Conservation (phyloP, 192 early-diverging fungal genomes). For the Rhizophagus clarus region DNA sequence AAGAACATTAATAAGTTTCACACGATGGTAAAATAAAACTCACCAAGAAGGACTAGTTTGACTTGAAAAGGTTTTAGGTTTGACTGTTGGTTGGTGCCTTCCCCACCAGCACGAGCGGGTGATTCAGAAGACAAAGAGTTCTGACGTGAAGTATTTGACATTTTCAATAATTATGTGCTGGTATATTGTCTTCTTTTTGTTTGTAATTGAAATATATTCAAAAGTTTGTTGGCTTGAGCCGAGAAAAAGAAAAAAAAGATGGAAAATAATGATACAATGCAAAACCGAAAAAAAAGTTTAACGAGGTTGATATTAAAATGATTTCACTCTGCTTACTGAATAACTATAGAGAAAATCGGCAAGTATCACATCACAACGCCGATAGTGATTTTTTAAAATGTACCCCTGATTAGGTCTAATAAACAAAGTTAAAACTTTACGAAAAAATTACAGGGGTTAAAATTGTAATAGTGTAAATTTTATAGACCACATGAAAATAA, state of each 20-base stretch:
- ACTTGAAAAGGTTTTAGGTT: constrained; percentile 84
- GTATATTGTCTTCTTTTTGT: background rate
- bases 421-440: too few species aligned
- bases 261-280: background rate
- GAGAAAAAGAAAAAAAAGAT: background rate
- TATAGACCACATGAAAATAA: too few species aligned
- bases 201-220: background rate
- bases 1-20: background rate
- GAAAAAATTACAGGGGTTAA: too few species aligned
- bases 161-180: background rate
- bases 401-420: too few species aligned
- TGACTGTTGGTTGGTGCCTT: background rate
- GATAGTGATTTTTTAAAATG: too few species aligned
- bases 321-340: too few species aligned
- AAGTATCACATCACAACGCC: too few species aligned
- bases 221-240: background rate
- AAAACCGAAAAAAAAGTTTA: background rate
- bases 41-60: constrained; percentile 94
- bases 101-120: background rate
- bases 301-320: too few species aligned
- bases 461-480: too few species aligned
- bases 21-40: background rate
- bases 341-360: too few species aligned
- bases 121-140: background rate
- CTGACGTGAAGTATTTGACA: constrained; percentile 21